Base-by-base conservation (phyloP, 345 rosid species). In the Orychophragmus violaceus region DNA sequence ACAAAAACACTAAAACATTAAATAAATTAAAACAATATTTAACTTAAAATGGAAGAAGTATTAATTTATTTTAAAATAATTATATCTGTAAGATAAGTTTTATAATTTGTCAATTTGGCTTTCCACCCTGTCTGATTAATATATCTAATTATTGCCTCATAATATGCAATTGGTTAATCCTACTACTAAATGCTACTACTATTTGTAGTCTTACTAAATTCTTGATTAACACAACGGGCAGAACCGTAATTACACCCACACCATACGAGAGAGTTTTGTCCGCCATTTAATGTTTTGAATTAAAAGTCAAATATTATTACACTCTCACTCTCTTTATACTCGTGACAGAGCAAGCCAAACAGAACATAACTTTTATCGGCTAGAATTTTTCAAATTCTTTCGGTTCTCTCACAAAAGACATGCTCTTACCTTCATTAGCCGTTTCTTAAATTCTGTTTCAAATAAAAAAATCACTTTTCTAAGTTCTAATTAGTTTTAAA, bases 241-340 rank as follows among this genome's bases (percentile, higher is more conserved):
- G 3, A 73, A 41, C 2, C 56, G 72, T 73, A 65, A 72, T n/a
- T n/a, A n/a, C 42, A 33, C 28, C 25, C 4, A 28, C 56, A 17
- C 39, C 13, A n/a, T 4, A 6, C 9, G 11, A 44, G 69, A 44
- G 32, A 33, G 46, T 41, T 49, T 61, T 68, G 22, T 68, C 77
- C 73, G 77, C 77, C 69, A 74, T 33, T 45, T 35, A 46, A 27
- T 67, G 53, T 73, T 73, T 65, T 23, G 30, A 41, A 39, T 46
- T 10, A 50, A 63, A 61, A 45, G 69, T 62, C 73, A 68, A 68
- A 54, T 44, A 70, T 64, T 57, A 28, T 48, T 48, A 62, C 14
- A 28, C 11, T 36, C 41, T 3, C 28, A 25, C 48, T 49, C 14
- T 19, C 28, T 50, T 44, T 56, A 30, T 5, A 8, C 72, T 66